Conservation (phyloP, 176 grass and related monocot species). For the Eragrostis curvula region DNA sequence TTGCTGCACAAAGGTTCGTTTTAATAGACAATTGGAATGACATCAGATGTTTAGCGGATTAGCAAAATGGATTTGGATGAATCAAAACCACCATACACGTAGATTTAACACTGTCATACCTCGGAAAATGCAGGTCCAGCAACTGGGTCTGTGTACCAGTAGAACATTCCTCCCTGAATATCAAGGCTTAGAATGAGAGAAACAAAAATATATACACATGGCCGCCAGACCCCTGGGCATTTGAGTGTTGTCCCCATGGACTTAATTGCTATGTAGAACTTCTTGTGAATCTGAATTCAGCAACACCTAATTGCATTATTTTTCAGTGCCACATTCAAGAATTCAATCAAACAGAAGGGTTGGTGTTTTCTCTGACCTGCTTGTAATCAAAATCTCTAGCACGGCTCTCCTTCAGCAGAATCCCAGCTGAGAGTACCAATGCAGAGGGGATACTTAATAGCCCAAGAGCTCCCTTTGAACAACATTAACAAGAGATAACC, state of each 20-base stretch:
- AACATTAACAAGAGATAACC: constrained; percentile 14
- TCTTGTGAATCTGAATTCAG: constrained; percentile 67
- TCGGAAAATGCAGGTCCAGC: constrained; percentile 77
- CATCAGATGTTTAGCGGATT: background rate
- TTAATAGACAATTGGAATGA: background rate
- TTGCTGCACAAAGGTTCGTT: background rate
- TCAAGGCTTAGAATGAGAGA: constrained; percentile 76
- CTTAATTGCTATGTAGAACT: constrained; percentile 60
- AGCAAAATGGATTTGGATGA: background rate
- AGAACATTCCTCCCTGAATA: constrained; percentile 97
- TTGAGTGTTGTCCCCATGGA: constrained; percentile 69
- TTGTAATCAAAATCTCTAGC: constrained; percentile 57
- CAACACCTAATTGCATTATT: constrained; percentile 6
- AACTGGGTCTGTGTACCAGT: constrained; percentile 73
- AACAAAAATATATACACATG: constrained; percentile 74
- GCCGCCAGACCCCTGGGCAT: constrained; percentile 73
- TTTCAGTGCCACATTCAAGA: background rate
- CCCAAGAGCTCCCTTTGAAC: constrained; percentile 73
- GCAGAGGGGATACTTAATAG: constrained; percentile 76
- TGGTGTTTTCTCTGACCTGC: constrained; percentile 49
- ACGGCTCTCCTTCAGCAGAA: constrained; percentile 67
- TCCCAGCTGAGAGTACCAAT: constrained; percentile 69
- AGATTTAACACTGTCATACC: constrained; percentile 41
- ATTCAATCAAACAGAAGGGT: constrained; percentile 23
- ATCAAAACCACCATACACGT: background rate